A percentile compares a stretch with the other conserved stretches of the same genome.
Conservation (phyloP, 2,329 filamentous ascomycete species). For the Fusarium denticulatum region DNA sequence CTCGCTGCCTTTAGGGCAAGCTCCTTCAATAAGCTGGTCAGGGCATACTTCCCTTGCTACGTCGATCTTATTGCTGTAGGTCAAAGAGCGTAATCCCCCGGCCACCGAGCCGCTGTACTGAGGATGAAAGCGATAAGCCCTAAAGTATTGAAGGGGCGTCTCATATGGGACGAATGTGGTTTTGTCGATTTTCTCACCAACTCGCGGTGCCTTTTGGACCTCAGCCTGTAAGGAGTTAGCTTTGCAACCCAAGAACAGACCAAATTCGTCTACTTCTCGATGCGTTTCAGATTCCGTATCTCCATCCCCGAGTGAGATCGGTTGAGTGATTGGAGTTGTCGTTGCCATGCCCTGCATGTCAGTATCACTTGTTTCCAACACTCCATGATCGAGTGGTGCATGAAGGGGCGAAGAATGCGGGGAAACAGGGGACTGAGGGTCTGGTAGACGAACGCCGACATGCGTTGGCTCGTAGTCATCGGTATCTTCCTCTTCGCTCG, state of each 20-base stretch:
- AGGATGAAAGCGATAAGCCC: conserved; percentile 90
- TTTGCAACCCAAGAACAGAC: background rate
- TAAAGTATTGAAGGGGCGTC: conserved; percentile 84
- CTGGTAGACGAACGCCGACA: conserved; percentile 41
- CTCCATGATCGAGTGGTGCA: conserved; percentile 30
- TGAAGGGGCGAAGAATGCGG: conserved; percentile 9
- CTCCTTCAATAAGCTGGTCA: conserved; percentile 74
- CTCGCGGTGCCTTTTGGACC: background rate
- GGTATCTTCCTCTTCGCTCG: conserved; percentile 46
- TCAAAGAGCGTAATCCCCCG: conserved; percentile 87
- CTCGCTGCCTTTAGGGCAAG: conserved; percentile 74
- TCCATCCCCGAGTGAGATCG: conserved; percentile 46
- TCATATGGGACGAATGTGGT: conserved; percentile 70
- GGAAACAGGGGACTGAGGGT: conserved; percentile 2
- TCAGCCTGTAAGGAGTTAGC: conserved; percentile 40
- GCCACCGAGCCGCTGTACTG: conserved; percentile 74
- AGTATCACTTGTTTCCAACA: conserved; percentile 43
- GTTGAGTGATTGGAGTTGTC: conserved; percentile 37
- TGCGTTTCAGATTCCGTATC: conserved; percentile 40
- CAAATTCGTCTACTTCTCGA: conserved; percentile 58
- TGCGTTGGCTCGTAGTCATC: conserved; percentile 68
- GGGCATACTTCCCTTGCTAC: conserved; percentile 78
- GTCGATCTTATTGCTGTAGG: conserved; percentile 92
- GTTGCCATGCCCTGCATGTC: conserved; percentile 39
- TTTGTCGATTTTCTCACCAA: conserved; percentile 4